Base-by-base conservation (phyloP, 768 basidiomycete genomes). In the Mycena vulgaris region DNA sequence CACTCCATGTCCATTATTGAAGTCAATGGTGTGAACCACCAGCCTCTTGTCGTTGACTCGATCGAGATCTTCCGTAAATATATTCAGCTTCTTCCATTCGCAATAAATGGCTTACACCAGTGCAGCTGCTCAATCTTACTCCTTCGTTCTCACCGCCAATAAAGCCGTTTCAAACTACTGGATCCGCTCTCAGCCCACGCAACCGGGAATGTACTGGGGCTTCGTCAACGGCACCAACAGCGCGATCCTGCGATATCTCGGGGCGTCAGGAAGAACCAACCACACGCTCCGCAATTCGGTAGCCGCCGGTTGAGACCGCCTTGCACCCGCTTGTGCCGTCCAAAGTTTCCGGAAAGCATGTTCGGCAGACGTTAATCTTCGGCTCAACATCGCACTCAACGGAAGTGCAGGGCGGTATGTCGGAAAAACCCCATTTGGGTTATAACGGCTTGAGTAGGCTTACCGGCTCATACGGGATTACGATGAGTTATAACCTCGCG, bases 41-140 rank as follows among this genome's bases (percentile, higher is more conserved):
- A 80, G 30, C 83, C 83, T 10, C 73, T 83, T n/a, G 71, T 74
- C 5, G 85, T 84, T 5, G 81, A 84, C 59, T 80, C 78, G 3
- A 77, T 88, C 17, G 76, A 79, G 45, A 80, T 86, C 40, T 80
- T 80, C 58, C 77, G 80, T 47, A 60, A 8, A 72, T 58, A 13
- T 5, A 17, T 47, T 68, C 27, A 51, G 62, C 68, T 72, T 17
- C 77, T 70, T 19, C 11, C 33, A 51, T 40, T 75, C 33, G 42
- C 45, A 17, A 10, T 53, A 16, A 64, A n/a, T n/a, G n/a, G n/a
- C n/a, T n/a, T n/a, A n/a, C n/a, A n/a, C n/a, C n/a, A n/a, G n/a
- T n/a, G n/a, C n/a, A n/a, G n/a, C n/a, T n/a, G n/a, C n/a, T n/a
- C n/a, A n/a, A n/a, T n/a, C n/a, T n/a, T n/a, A n/a, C n/a, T n/a